Evolutionary conservation across 2,329 filamentous ascomycete species (phyloP), one percentile per base, ranked within the genome.

Genomic region (Cladophialophora carrionii): DNA sequence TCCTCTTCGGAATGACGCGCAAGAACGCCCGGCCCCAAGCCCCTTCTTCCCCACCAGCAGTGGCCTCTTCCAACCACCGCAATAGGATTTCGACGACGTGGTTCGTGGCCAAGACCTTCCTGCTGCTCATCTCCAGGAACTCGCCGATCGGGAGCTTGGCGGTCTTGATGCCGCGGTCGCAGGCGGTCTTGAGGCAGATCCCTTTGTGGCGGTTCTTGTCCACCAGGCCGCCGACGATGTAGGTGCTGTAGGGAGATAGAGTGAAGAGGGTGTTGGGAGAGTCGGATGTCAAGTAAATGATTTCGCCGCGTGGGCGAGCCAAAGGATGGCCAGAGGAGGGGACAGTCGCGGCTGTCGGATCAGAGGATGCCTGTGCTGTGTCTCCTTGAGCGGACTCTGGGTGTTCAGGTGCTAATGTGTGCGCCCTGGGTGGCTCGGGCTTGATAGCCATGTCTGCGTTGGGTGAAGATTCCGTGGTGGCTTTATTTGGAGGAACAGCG

Each of bases 21-120:
- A 93, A 79, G 75, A 99, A 99, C 0, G 95, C 93, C 74, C 90
- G 83, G 1, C 89, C 93, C 95, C 95, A 99, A 76, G 98, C 90
- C 1, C 90, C 91, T 8, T 57, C 37, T 56, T 86, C 87, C 9
- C 52, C 24, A 5, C 29, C 24, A 12, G 52, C 52, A 54, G 4
- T 20, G 4, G 52, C 52, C 29, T 60, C 57, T 77, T 97, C 92
- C 61, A 99, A 78, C 92, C 93, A 99, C 70, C 87, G 88, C 53
- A 96, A 80, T 91, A 99, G 96, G 68, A 99, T 98, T 78, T 98
- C 94, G 54, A 95, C 86, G 1, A 99, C 95, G 74, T 99, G 95
- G 74, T 98, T 99, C 7, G 94, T 97, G 3, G 94, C 89, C 63
- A 99, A 80, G 4, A 99, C 91, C 72, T 89, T 87, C 34, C 95